A percentile compares a stretch with the other conserved stretches of the same genome.
Evolutionary conservation across 2,329 filamentous ascomycete species (phyloP).

Genomic region (Paramyrothecium sp.): DNA sequence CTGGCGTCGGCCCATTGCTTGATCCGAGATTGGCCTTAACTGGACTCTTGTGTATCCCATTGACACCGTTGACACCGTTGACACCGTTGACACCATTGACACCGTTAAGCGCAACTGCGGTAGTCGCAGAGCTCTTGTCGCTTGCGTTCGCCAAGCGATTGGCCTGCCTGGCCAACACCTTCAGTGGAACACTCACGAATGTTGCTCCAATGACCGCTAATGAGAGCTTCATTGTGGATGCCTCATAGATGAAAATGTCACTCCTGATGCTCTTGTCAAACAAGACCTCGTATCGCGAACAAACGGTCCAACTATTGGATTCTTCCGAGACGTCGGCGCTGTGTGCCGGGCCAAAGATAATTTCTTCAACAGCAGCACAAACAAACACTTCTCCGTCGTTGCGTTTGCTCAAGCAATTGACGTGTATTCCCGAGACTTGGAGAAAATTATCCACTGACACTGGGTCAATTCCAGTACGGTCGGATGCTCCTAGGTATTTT

Average conservation of each 20-base stretch:
- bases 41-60: no score
- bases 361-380: not conserved
- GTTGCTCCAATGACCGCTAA: not conserved
- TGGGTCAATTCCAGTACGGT: not conserved
- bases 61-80: no score
- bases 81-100: no score
- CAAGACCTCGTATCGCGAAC: not conserved
- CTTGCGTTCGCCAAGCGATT: no score
- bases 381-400: not conserved
- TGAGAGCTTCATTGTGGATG: not conserved
- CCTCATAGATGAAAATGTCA: conserved; percentile 1
- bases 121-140: no score
- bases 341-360: not conserved
- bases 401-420: not conserved
- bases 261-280: not conserved
- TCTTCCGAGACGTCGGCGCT: not conserved
- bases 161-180: not conserved
- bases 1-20: no score
- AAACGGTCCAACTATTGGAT: not conserved
- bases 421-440: conserved; percentile 3
- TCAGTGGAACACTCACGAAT: not conserved
- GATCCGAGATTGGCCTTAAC: no score
- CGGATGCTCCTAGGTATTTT: no score
- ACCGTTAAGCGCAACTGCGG: no score
- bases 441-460: conserved; percentile 5